phyloP scores from a whole-genome alignment of 2,329 filamentous ascomycete genomes.

The Colletotrichum caudatum region DNA sequence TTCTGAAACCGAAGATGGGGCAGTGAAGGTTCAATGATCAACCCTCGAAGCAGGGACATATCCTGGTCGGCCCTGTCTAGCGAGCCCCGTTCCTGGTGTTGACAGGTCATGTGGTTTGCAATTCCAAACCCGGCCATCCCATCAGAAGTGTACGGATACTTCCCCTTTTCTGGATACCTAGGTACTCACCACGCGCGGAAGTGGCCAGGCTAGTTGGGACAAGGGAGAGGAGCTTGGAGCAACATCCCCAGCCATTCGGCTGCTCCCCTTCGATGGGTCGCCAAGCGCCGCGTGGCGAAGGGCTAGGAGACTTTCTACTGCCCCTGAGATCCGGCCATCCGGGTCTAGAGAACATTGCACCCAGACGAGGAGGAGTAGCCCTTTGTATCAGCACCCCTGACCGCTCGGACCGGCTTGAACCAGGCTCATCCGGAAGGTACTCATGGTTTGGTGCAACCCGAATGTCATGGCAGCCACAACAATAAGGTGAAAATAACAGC shows the following conservation, averaged over 20 bases:
- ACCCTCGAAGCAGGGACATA: constrained; percentile 34
- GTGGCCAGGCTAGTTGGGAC: constrained; percentile 36
- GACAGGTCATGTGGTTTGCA: constrained; percentile 41
- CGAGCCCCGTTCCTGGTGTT: constrained; percentile 40
- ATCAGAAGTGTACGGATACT: constrained; percentile 41
- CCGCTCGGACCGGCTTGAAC: constrained; percentile 30
- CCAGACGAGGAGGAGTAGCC: constrained; percentile 16
- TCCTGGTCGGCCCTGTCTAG: constrained; percentile 28
- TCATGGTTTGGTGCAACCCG: constrained; percentile 10
- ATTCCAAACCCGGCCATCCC: constrained; percentile 40
- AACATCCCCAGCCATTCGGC: constrained; percentile 43
- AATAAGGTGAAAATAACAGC: constrained; percentile 8
- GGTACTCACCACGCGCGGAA: constrained; percentile 18
- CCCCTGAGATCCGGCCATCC: constrained; percentile 42
- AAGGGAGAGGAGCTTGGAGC: constrained; percentile 23
- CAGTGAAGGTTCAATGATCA: constrained; percentile 39
- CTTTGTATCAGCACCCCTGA: constrained; percentile 29
- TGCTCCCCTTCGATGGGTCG: constrained; percentile 42
- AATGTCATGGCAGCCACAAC: constrained; percentile 1
- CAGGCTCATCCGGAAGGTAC: constrained; percentile 7
- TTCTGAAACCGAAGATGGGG: constrained; percentile 41
- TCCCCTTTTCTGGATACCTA: constrained; percentile 32
- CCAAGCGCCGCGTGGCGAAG: constrained; percentile 39
- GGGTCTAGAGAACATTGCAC: constrained; percentile 40
- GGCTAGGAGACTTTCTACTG: constrained; percentile 39